Percentiles rank a stretch among this genome's conserved stretches.
Evolutionary conservation across 257 asterid species (phyloP).

Genomic region (Solanum pinnatisectum): DNA sequence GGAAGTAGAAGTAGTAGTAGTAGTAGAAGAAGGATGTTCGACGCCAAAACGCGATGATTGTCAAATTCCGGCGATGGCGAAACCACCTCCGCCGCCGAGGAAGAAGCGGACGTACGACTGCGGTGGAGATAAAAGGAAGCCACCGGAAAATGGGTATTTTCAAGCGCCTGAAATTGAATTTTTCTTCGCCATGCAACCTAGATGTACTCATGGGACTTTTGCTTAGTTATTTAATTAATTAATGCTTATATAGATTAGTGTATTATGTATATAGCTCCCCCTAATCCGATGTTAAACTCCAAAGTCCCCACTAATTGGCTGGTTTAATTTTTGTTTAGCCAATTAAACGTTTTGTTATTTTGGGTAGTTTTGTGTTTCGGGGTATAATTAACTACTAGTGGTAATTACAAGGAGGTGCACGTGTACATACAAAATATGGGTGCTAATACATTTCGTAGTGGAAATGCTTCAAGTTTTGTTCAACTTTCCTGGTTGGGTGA

Average conservation of each 20-base stretch:
- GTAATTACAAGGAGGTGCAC: not conserved
- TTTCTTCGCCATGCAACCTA: not conserved
- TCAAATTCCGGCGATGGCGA: not conserved
- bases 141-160: conserved; percentile 7
- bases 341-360: not conserved
- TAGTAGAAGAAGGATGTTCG: not conserved
- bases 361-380: not conserved
- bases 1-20: not conserved
- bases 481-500: not conserved
- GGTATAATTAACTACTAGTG: not conserved
- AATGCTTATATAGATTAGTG: not conserved
- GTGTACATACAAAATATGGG: not conserved
- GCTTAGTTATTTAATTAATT: not conserved
- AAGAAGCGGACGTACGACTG: conserved; percentile 1
- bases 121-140: not conserved
- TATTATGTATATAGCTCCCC: not conserved
- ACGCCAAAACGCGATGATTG: conserved; percentile 7
- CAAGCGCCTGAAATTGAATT: conserved; percentile 1
- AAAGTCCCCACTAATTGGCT: not conserved
- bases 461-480: not conserved
- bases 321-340: not conserved
- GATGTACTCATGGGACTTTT: not conserved
- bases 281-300: not conserved
- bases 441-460: not conserved
- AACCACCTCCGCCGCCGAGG: conserved; percentile 15